A percentile compares a stretch with the other conserved stretches of the same genome.
Conservation (phyloP, 345 rosid species). For the sweet orange (Citrus sinensis) region DVS_A1.0 CM039166.1:23596501-23597000, state of each 20-base stretch:
- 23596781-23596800: neutral
- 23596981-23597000: neutral
- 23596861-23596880: neutral
- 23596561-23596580: conserved; percentile 25
- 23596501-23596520: conserved; percentile 17
- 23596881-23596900: neutral
- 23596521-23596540: conserved; percentile 19
- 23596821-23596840: neutral
- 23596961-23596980: neutral
- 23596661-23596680: neutral
- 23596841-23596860: neutral
- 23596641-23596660: neutral
- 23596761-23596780: neutral
- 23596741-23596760: neutral
- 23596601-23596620: neutral
- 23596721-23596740: neutral
- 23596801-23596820: neutral
- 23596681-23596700: neutral
- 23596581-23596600: conserved; percentile 2
- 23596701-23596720: neutral
- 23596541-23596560: conserved; percentile 17
- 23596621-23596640: neutral
- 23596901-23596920: neutral
- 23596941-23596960: neutral
- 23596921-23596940: neutral